These are phyloP conservation scores for Aegilops tauschii DNA, from an alignment of 176 grass and related monocot species.

Conservation along the genomic window DNA sequence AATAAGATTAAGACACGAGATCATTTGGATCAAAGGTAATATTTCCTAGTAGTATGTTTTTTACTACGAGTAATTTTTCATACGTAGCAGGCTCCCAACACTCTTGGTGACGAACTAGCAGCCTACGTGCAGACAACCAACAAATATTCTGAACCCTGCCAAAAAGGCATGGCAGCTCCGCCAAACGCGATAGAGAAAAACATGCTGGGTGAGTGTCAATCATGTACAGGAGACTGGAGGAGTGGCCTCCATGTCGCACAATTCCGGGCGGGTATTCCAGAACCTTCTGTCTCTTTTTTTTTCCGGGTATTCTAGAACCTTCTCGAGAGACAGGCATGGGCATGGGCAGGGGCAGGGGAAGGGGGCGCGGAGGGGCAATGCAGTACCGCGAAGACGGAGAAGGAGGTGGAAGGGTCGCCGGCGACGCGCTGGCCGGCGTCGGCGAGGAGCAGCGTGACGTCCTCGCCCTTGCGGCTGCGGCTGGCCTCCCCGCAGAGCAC, in stretches of 20 bases:
- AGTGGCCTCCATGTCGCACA: slow-evolving; percentile 20
- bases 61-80: background rate
- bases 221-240: background rate
- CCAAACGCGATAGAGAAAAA: background rate
- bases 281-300: background rate
- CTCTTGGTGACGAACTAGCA: background rate
- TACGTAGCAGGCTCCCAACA: background rate
- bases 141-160: background rate
- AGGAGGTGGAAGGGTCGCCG: slow-evolving; percentile 75
- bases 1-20: background rate
- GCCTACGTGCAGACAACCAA: background rate
- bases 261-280: background rate
- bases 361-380: background rate
- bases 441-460: slow-evolving; percentile 73
- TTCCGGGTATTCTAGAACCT: background rate
- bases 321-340: background rate
- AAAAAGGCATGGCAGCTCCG: background rate
- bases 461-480: slow-evolving; percentile 89
- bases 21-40: background rate
- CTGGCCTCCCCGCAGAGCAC: slow-evolving; percentile 76
- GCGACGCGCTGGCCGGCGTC: slow-evolving; percentile 55
- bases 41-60: too few species aligned
- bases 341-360: background rate
- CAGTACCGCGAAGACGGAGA: slow-evolving; percentile 92
- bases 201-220: slow-evolving; percentile 18